Base-by-base conservation (phyloP, 1,284 basidiomycete genomes). In the Apiotrichum mycotoxinovorans region DNA sequence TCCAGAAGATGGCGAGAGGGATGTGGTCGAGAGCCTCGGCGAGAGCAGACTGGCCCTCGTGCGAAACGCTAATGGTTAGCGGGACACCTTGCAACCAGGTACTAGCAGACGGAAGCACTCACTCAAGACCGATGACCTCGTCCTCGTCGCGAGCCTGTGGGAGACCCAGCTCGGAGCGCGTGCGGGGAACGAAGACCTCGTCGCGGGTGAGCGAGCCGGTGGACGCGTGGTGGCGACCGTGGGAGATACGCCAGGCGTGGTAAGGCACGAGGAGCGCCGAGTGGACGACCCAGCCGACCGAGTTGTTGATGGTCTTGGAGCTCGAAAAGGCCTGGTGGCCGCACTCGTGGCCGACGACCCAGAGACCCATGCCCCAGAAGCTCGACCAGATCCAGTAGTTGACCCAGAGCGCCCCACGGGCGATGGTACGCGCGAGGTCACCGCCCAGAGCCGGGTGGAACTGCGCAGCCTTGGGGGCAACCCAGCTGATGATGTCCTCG, bases 301-400 rank as follows among this genome's bases (percentile, higher is more conserved):
- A 76, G 82, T 98, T 92, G 82, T 98, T 98, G 77, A 98, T 82
- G 35, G 81, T 76, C 81, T 97, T 98, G 65, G 87, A 93, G 62
- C 92, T 86, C 22, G 91, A 95, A 82, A 91, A 98, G 0, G 90
- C 89, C 78, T 97, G 95, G 78, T 98, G 95, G 45, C 95, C 95
- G 70, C 89, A 91, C 74, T 93, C 73, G 69, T 78, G 76, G 42
- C 87, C 94, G 62, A 96, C 81, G 65, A 97, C 88, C 94, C 94
- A 97, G 49, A 97, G 79, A 67, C 95, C 95, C 35, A 93, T 98
- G 34, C 84, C 87, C 62, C 92, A 90, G 47, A 96, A 83, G 93
- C 93, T 23, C 85, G 79, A 64, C 82, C 82, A 33, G 77, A 96
- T 86, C 56, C 84, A 82, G 79, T 98, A 98, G 44, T 87, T 62